Evolutionary conservation across 305 asterid species (phyloP), one percentile per base, ranked within the genome.

Genomic region (Caryopteris hybrid): DNA sequence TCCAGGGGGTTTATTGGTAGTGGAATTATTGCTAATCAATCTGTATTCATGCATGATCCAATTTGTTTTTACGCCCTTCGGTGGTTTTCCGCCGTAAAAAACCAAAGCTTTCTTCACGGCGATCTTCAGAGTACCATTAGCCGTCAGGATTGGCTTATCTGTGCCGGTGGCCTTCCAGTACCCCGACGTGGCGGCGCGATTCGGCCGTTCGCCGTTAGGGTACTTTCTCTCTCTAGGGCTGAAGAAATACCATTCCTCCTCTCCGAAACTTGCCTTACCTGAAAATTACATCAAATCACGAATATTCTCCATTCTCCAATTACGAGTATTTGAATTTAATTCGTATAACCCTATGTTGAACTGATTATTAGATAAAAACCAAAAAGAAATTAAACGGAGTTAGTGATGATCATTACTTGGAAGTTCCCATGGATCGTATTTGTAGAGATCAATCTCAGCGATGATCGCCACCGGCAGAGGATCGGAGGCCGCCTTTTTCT

Each of bases 21-120:
- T 34, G 29, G 77, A 43, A 52, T 54, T 63, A 12, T 56, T 73
- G 46, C 70, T 72, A 25, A 74, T 47, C 1, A 83, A 73, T 3
- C 88, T 75, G 58, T 80, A 83, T 51, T 83, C 88, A 29, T 83
- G 85, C 88, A 83, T 83, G 66, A 80, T 77, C 88, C 88, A 83
- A 17, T 81, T 74, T 0, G 78, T 73, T 63, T 81, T 80, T 22
- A 80, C 42, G 16, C 83, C 88, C 31, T 78, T 83, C 0, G 84
- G 88, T 13, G 88, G 86, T 34, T 80, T 83, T 3, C 88, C 86
- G 43, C 77, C 56, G 63, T 83, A 83, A 17, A 83, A 83, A 39
- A 83, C 86, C 43, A 83, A 69, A 1, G 82, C 78, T 43, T 83
- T 83, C 69, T 83, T 83, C 10, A 83, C 81, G 12, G 79, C 86